Base-by-base conservation (phyloP, 768 basidiomycete genomes). In the Boletus huronensis region DNA sequence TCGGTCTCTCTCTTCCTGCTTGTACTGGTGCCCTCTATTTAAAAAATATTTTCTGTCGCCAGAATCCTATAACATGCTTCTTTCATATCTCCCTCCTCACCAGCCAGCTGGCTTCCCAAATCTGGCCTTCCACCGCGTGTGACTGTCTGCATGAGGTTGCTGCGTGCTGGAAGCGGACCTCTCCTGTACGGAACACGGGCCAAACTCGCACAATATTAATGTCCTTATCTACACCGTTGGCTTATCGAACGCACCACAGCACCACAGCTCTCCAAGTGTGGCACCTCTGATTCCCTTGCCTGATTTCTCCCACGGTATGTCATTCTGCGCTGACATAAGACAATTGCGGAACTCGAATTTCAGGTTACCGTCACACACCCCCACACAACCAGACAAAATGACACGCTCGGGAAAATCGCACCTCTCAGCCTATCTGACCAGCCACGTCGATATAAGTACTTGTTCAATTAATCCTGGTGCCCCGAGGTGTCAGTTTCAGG, bases 211-310 rank as follows among this genome's bases (percentile, higher is more conserved):
- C 36, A 38, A 19, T n/a, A n/a, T n/a, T n/a, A n/a, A 25, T 25
- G 36, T 14, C 34, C 47, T 60, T 59, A 59, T 55, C 52, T 41
- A 10, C 16, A 29, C 8, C 26, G 9, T 9, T 50, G 9, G n/a
- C 58, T 58, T 58, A 59, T 52, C 57, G 56, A 32, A 48, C 41
- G 17, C 28, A 46, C 3, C 1, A 6, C 45, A 29, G 31, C 29
- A 3, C 29, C 9, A 0, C 29, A 11, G 23, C 23, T 25, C 23
- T 7, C 28, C 28, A 28, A 8, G 31, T 13, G 32, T 11, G 32
- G 13, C 32, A 14, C 32, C 31, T 13, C 7, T 6, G 17, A 16
- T 36, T 36, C 17, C 7, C 35, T 36, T 3, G 6, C 17, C 35
- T 36, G 17, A n/a, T 19, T 9, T 38, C 36, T 19, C 36, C 13